Conservation (phyloP, 768 basidiomycete genomes). For the Gymnopilus dilepis region DNA sequence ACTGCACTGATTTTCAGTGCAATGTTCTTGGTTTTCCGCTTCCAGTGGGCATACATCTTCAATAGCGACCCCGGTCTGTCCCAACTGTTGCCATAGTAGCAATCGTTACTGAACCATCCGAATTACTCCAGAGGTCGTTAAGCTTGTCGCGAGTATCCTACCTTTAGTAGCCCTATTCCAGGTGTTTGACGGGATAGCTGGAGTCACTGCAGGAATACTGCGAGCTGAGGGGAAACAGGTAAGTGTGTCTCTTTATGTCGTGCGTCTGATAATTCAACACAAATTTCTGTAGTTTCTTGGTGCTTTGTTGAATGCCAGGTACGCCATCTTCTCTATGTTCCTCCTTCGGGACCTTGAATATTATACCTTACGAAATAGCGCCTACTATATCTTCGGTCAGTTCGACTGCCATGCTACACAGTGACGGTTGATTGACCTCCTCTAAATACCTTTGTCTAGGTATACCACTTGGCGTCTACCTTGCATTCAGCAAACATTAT, state of each 20-base stretch:
- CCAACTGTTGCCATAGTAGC: background rate
- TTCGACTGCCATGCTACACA: background rate
- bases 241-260: constrained; percentile 31
- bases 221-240: constrained; percentile 83
- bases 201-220: constrained; percentile 76
- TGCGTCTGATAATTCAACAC: too few relatives aligned
- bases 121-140: constrained; percentile 51
- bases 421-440: constrained; percentile 16
- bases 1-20: constrained; percentile 57
- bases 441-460: constrained; percentile 52
- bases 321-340: constrained; percentile 15
- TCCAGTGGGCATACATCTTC: constrained; percentile 76
- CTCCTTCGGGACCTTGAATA: background rate
- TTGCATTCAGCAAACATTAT: constrained; percentile 63
- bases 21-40: constrained; percentile 63
- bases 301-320: constrained; percentile 81
- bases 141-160: constrained; percentile 68
- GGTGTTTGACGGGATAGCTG: constrained; percentile 80
- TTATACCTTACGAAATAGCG: constrained; percentile 38
- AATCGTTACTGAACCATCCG: too few relatives aligned
- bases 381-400: constrained; percentile 77
- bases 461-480: constrained; percentile 81
- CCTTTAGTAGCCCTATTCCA: constrained; percentile 83
- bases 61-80: constrained; percentile 63
- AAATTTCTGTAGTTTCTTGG: constrained; percentile 56